Base-by-base conservation (phyloP, 805 yeast species). In the Saccharomycopsis oosterbeekiorum region DNA sequence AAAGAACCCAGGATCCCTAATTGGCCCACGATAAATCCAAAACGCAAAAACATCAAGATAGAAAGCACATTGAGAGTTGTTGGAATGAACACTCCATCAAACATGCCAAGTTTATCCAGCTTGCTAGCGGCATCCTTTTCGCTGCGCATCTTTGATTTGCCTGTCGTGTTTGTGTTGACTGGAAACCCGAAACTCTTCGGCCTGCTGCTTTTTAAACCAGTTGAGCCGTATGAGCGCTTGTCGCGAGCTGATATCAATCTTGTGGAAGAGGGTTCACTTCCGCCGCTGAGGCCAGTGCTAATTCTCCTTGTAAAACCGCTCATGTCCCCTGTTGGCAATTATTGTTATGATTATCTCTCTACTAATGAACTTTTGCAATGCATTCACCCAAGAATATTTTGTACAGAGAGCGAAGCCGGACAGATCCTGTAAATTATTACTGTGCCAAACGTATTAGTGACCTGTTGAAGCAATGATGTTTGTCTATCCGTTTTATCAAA, bases 1-100 rank as follows among this genome's bases (percentile, higher is more conserved):
- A 91, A 67, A 2, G 96, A 79, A 4, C 97, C 97, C 17, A 87
- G 59, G 5, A 93, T 78, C 0, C 99, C 99, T 79, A 93, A 84
- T 70, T 94, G 97, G 10, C 99, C 99, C 40, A 94, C 78, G 41
- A 94, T 86, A 74, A 92, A 94, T 5, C 99, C 99, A 71, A 94
- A 94, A 65, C 99, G 82, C 66, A 94, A 77, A 70, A 93, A 94
- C 96, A 94, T 91, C 71, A 94, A 80, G 68, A 94, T 94, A 2
- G 97, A 91, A 37, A 94, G 77, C 54, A 94, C 97, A 73, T 94
- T 94, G 50, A 94, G 76, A 0, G 97, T 83, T 0, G 98, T 94
- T 11, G 99, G 99, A 15, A 94, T 80, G 69, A 96, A 92, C 1
- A 92, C 97, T 15, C 97, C 98, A 62, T 84, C 86, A 64, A 86